A percentile compares a stretch with the other conserved stretches of the same genome.
Conservation (phyloP, 129 eudicot genomes). For the Chrysanthemum makinoi region DNA sequence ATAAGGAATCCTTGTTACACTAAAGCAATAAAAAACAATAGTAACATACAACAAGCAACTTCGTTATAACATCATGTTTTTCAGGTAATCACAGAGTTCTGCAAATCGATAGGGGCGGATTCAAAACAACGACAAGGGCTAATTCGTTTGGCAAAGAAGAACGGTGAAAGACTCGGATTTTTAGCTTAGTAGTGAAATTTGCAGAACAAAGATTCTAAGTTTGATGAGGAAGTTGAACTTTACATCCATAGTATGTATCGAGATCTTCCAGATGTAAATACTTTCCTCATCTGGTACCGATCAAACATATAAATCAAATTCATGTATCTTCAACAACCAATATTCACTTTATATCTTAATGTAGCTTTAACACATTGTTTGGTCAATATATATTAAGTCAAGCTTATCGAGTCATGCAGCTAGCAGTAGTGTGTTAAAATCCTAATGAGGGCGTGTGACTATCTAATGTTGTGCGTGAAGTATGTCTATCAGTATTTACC, state of each 20-base stretch:
- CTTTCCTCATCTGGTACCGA: conserved; percentile 36
- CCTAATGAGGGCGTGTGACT: too few species aligned
- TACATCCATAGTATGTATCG: conserved; percentile 30
- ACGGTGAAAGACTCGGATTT: conserved; percentile 89
- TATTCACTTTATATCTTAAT: conserved; percentile 24
- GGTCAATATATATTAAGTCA: neutral
- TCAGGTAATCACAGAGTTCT: conserved; percentile 94
- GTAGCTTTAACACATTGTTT: conserved; percentile 19
- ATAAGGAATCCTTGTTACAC: neutral
- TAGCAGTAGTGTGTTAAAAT: too few species aligned
- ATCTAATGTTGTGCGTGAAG: too few species aligned
- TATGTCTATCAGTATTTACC: too few species aligned
- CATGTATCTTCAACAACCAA: conserved; percentile 20
- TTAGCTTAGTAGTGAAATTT: conserved; percentile 54
- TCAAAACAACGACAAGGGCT: conserved; percentile 92
- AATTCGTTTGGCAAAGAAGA: conserved; percentile 93
- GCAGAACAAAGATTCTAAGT: conserved; percentile 9
- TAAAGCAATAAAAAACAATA: neutral
- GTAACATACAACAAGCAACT: neutral
- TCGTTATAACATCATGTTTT: conserved; percentile 12
- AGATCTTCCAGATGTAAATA: conserved; percentile 37
- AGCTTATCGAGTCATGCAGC: neutral
- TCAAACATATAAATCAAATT: conserved; percentile 26
- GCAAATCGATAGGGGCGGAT: conserved; percentile 98
- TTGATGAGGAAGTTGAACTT: conserved; percentile 30